Conservation (phyloP, 2,329 filamentous ascomycete genomes). For the Cladosporium sp. region DNA sequence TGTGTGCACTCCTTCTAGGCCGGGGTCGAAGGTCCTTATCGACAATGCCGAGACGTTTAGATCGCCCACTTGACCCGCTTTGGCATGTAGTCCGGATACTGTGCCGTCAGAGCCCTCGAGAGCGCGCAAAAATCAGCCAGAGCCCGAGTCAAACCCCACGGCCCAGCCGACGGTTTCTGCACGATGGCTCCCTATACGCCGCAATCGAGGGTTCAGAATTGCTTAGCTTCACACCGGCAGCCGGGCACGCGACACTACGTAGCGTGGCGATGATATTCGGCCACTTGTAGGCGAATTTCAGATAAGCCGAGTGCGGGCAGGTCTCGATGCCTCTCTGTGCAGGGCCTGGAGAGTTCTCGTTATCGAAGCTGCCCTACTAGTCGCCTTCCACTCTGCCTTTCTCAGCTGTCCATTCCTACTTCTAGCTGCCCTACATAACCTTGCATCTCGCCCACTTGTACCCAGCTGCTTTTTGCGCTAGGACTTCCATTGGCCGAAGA, state of each 20-base stretch:
- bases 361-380: constrained; percentile 3
- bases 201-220: not conserved
- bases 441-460: not conserved
- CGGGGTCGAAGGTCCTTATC: constrained; percentile 5
- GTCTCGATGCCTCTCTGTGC: not conserved
- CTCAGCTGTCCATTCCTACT: not conserved
- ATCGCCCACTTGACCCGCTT: not conserved
- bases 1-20: constrained; percentile 1
- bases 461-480: constrained; percentile 3
- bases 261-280: not conserved
- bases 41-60: not conserved
- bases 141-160: not conserved
- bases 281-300: constrained; percentile 12
- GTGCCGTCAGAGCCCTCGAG: constrained; percentile 3
- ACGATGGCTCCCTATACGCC: constrained; percentile 2
- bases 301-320: constrained; percentile 11
- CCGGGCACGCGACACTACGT: constrained; percentile 12
- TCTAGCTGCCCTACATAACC: not conserved
- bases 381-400: not conserved
- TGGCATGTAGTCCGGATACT: constrained; percentile 9
- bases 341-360: not conserved
- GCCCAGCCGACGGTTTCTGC: constrained; percentile 1
- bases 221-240: constrained; percentile 12
- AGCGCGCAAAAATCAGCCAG: not conserved
- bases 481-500: not conserved